Evolutionary conservation across 75 land plant genomes (phyloP), one percentile per base, ranked within the genome.

Genomic region (Ceratopteris richardii): DNA sequence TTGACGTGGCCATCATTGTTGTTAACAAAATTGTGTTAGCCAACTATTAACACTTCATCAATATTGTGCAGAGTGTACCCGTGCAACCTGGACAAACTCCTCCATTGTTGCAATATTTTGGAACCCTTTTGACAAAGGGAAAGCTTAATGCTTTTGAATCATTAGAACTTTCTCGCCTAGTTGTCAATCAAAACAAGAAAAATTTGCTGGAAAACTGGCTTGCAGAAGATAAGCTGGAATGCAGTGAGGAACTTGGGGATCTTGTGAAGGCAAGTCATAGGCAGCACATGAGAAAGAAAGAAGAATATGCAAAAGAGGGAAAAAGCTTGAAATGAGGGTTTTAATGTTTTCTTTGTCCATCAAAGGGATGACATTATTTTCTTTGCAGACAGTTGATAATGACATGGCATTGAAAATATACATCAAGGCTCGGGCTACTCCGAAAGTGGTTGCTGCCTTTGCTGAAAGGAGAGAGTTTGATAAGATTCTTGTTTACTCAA

Each of bases 1-100:
- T n/a, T n/a, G n/a, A n/a, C n/a, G n/a, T n/a, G n/a, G n/a, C n/a
- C n/a, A n/a, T n/a, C n/a, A n/a, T n/a, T n/a, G n/a, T n/a, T n/a
- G n/a, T n/a, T n/a, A n/a, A n/a, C n/a, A n/a, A n/a, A n/a, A n/a
- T n/a, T n/a, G n/a, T n/a, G n/a, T n/a, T n/a, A n/a, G n/a, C n/a
- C n/a, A n/a, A n/a, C n/a, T n/a, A n/a, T n/a, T n/a, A n/a, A n/a
- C n/a, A n/a, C n/a, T n/a, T n/a, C n/a, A 2, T 27, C 52, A 60
- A 16, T 18, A 2, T 62, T 36, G 3, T 54, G 76, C 82, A 93
- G 98, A 93, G 98, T 81, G 98, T 93, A 69, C 98, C 98, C 50
- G 96, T 89, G 54, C 96, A 94, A 71, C 61, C 98, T 64, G 98
- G 98, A 48, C 87, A 85, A 60, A 94, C 98, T n/a, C 96, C 98